phyloP scores from a whole-genome alignment of 2,329 filamentous ascomycete species.

The Sphaerostilbella broomeana region DNA sequence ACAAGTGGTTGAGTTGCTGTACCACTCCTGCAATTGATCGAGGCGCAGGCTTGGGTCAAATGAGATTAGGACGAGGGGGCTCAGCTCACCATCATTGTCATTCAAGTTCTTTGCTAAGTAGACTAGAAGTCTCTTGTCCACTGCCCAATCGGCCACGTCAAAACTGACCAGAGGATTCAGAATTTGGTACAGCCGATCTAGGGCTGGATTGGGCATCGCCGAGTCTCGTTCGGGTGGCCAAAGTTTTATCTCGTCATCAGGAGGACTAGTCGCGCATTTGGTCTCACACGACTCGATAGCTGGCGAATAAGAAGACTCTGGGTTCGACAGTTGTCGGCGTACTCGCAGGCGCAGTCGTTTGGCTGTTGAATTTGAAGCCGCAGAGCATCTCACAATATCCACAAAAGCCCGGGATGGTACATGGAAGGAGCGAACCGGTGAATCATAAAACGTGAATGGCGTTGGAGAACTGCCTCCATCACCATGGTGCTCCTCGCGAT shows the following conservation, averaged over 20 bases:
- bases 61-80: slow-evolving; percentile 22
- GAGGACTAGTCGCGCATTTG: no score
- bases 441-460: slow-evolving; percentile 46
- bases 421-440: slow-evolving; percentile 50
- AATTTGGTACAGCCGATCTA: slow-evolving; percentile 28
- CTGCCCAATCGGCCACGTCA: slow-evolving; percentile 32
- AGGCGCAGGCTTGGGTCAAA: slow-evolving; percentile 26
- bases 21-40: slow-evolving; percentile 15
- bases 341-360: slow-evolving; percentile 38
- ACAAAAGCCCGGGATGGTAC: slow-evolving; percentile 47
- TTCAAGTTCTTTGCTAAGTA: slow-evolving; percentile 28
- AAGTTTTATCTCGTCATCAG: slow-evolving; percentile 10
- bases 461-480: slow-evolving; percentile 35
- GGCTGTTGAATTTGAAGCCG: slow-evolving; percentile 22
- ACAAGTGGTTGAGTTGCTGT: background rate
- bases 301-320: background rate
- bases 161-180: slow-evolving; percentile 29
- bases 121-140: slow-evolving; percentile 42
- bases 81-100: slow-evolving; percentile 11
- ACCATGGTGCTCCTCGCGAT: no score
- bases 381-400: slow-evolving; percentile 50
- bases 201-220: background rate
- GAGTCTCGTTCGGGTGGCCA: slow-evolving; percentile 20
- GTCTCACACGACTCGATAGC: no score
- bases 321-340: slow-evolving; percentile 15